A percentile compares a stretch with the other conserved stretches of the same genome.
These are phyloP conservation scores for Calonectria pseudoturangicola DNA, from an alignment of 2,329 filamentous ascomycete species.

Conservation along the genomic window DNA sequence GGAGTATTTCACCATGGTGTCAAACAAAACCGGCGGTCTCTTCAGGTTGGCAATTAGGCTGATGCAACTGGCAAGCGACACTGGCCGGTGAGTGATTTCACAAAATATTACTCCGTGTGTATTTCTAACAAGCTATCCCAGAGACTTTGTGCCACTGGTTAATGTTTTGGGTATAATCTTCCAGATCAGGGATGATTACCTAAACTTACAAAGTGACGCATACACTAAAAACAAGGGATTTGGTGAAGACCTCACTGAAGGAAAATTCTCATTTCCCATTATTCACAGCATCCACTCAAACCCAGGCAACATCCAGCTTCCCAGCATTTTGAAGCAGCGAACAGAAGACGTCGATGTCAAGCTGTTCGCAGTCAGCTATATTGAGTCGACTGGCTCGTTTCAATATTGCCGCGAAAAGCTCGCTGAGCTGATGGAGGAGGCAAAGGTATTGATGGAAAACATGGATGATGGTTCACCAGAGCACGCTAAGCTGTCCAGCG, in stretches of 20 bases:
- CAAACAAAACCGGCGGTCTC: constrained; percentile 1
- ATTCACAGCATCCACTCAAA: constrained; percentile 17
- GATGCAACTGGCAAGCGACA: constrained; percentile 5
- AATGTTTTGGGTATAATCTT: neutral
- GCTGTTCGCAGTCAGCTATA: neutral
- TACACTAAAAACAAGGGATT: constrained; percentile 14
- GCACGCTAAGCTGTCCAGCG: neutral
- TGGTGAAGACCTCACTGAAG: constrained; percentile 6
- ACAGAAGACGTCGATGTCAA: constrained; percentile 3
- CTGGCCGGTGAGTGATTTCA: neutral
- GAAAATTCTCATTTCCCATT: constrained; percentile 13
- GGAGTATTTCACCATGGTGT: constrained; percentile 1
- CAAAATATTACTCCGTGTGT: too few species aligned
- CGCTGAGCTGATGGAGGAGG: neutral
- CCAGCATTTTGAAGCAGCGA: constrained; percentile 12
- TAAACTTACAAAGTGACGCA: neutral
- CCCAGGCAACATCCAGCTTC: constrained; percentile 1
- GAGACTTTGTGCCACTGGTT: constrained; percentile 3
- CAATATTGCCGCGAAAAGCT: constrained; percentile 3
- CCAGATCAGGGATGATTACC: neutral
- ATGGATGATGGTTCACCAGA: neutral
- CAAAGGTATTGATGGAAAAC: neutral
- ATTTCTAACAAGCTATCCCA: neutral
- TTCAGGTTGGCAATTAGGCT: neutral
- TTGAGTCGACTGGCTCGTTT: constrained; percentile 5